phyloP scores from a whole-genome alignment of 2,329 filamentous ascomycete genomes.

The Monosporascus sp. region DNA sequence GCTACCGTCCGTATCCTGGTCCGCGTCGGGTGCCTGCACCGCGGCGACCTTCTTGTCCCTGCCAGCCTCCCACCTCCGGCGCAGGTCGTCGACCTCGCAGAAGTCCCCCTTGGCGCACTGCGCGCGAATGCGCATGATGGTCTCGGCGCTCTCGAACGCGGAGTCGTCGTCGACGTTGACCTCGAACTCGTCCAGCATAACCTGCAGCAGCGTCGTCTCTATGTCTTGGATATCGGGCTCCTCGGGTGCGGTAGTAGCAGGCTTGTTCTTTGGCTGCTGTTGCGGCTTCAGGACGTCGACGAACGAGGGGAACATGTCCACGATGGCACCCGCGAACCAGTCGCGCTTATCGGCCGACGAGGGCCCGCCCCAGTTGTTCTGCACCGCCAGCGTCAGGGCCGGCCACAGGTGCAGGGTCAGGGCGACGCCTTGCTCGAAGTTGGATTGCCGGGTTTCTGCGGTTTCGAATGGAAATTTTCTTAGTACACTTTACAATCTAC shows the following conservation, averaged over 20 bases:
- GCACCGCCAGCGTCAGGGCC: constrained; percentile 78
- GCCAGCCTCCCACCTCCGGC: constrained; percentile 55
- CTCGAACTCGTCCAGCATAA: constrained; percentile 95
- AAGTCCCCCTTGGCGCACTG: constrained; percentile 63
- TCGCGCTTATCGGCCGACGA: constrained; percentile 83
- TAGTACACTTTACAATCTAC: too few species aligned
- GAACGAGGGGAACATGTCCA: constrained; percentile 73
- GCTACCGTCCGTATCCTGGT: constrained; percentile 37
- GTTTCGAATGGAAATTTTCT: too few species aligned
- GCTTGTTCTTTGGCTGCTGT: constrained; percentile 11
- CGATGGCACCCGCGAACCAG: constrained; percentile 88
- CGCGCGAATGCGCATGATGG: constrained; percentile 63
- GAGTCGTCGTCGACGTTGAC: constrained; percentile 88
- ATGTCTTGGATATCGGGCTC: constrained; percentile 71
- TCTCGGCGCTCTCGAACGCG: constrained; percentile 64
- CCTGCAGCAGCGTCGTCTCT: constrained; percentile 78
- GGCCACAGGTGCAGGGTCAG: constrained; percentile 84
- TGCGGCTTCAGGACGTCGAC: constrained; percentile 28
- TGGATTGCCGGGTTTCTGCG: constrained; percentile 50
- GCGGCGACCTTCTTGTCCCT: constrained; percentile 53
- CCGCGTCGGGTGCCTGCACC: constrained; percentile 20
- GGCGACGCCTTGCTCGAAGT: constrained; percentile 83
- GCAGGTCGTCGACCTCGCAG: constrained; percentile 58
- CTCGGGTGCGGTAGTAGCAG: constrained; percentile 21
- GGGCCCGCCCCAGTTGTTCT: constrained; percentile 82